Base-by-base conservation (phyloP, 192 early-diverging fungal species). In the Coemansia sp. region DNA sequence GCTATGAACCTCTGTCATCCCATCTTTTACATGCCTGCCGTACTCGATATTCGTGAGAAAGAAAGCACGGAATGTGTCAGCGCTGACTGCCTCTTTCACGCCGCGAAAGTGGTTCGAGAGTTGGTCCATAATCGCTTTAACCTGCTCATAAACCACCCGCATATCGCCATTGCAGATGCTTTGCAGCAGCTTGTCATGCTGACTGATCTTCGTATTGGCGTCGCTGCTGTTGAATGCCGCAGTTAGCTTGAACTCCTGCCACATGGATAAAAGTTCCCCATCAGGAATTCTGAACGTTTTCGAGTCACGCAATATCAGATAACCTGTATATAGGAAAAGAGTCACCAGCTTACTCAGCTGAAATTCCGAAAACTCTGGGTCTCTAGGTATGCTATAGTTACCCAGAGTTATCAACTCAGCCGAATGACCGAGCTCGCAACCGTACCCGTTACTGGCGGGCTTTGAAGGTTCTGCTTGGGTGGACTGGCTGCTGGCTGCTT, bases 241-340 rank as follows among this genome's bases (percentile, higher is more conserved):
- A 25, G 10, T 20, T 31, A 23, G 25, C 15, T 42, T n/a, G 15
- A 57, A 4, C 7, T 34, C 20, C 8, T 45, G 41, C 62, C 62
- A 64, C 31, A 38, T 19, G 14, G 10, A 13, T 11, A 36, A 30
- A 23, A 64, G 38, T 22, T 48, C 62, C n/a, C 54, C 61, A 41
- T 62, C 52, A 15, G 61, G 61, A 29, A 62, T 54, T 9, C 19
- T 37, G 9, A 62, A 2, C 13, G 38, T 50, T 4, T 34, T 38
- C 9, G 36, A 50, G 0, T 17, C 15, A 0, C 52, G 6, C 50
- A 64, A 34, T 7, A 54, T 64, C 62, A 64, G 22, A 31, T 55
- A 64, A 0, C 62, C 62, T 0, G 62, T 64, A 23, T 64, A 64
- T 20, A 64, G n/a, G 54, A 64, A 64, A 2, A 64, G 44, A 27